Conservation (phyloP, 1,139 yeast species). For the Pichia inconspicua region DNA sequence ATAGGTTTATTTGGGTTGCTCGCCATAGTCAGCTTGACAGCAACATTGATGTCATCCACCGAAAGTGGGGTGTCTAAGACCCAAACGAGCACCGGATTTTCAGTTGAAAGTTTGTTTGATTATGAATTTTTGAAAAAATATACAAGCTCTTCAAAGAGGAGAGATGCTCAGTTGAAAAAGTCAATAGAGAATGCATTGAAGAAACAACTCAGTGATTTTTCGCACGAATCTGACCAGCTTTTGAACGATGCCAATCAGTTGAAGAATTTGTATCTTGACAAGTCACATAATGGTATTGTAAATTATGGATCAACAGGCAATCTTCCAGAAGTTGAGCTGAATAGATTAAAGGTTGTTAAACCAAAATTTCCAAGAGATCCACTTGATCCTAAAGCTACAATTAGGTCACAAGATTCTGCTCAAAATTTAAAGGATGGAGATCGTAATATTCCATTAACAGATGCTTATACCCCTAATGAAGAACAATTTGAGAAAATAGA, state of each 20-base stretch:
- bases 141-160: slow-evolving; percentile 1
- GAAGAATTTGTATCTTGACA: slow-evolving; percentile 19
- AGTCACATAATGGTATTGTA: slow-evolving; percentile 16
- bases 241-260: slow-evolving; percentile 14
- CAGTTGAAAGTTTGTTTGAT: slow-evolving; percentile 3
- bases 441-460: slow-evolving; percentile 22
- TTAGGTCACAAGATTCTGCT: neutral
- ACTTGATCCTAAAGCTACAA: neutral
- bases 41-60: neutral
- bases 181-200: neutral
- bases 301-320: slow-evolving; percentile 25
- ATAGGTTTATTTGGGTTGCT: neutral
- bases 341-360: slow-evolving; percentile 3
- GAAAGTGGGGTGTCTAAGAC: neutral
- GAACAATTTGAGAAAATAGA: slow-evolving; percentile 17
- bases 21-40: neutral
- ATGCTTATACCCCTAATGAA: slow-evolving; percentile 21
- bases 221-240: slow-evolving; percentile 1
- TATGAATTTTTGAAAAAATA: slow-evolving; percentile 6
- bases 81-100: neutral
- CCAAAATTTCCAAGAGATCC: neutral
- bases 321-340: slow-evolving; percentile 5
- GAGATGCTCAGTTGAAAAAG: slow-evolving; percentile 1
- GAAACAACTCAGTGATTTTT: neutral
- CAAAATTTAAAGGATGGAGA: slow-evolving; percentile 15